Evolutionary conservation across 768 basidiomycete genomes (phyloP).

Genomic region (Rhodosporidiobolus sp.): DNA sequence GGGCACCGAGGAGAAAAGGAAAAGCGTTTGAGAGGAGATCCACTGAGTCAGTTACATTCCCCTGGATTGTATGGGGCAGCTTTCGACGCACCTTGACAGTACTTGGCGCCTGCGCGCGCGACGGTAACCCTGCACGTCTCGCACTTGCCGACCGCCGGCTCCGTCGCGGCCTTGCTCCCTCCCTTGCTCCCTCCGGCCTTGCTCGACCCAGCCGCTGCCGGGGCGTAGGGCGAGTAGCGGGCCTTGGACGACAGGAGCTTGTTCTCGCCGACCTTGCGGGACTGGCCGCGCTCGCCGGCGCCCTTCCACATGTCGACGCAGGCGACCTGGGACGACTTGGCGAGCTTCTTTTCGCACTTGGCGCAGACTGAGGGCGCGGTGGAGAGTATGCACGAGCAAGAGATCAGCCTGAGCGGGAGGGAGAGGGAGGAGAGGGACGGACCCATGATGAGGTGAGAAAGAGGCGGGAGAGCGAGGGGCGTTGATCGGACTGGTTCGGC

Average conservation of each 20-base stretch:
- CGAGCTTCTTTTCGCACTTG: constrained; percentile 38
- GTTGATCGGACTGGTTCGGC: background rate
- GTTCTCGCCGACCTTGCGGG: constrained; percentile 39
- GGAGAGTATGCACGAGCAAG: background rate
- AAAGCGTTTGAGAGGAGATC: too few relatives aligned
- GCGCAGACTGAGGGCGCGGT: constrained; percentile 23
- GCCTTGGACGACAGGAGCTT: constrained; percentile 31
- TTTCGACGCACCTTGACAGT: constrained; percentile 39
- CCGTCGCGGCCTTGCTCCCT: constrained; percentile 1
- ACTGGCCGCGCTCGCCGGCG: background rate
- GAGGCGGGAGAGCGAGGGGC: background rate
- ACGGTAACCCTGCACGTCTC: constrained; percentile 22
- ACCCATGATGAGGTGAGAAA: background rate
- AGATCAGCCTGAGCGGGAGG: background rate
- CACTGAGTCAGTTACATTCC: too few relatives aligned
- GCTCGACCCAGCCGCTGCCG: background rate
- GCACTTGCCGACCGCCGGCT: constrained; percentile 33
- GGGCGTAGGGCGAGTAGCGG: constrained; percentile 37
- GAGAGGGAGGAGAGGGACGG: background rate
- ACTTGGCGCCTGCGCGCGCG: constrained; percentile 32
- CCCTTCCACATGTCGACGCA: constrained; percentile 31
- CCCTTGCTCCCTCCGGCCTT: background rate
- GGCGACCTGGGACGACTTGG: constrained; percentile 18
- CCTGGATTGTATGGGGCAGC: too few relatives aligned
- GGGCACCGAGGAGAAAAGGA: too few relatives aligned